Percentiles rank a stretch among this genome's conserved stretches.
phyloP scores from a whole-genome alignment of 2,329 filamentous ascomycete species.

The Lachnellula hyalina region DNA sequence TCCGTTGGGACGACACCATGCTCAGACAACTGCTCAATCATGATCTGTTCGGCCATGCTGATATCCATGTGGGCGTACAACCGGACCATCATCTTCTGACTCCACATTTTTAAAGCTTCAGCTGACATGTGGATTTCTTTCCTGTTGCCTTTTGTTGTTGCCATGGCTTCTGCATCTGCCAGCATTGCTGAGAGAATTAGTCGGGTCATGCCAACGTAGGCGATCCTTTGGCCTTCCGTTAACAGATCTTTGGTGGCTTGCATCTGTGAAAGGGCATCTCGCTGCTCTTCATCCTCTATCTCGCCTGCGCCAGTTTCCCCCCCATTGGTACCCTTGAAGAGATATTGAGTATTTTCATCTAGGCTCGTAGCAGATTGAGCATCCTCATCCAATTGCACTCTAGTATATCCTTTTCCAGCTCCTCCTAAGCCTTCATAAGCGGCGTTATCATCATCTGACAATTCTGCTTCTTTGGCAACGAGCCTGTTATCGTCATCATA shows the following conservation, averaged over 20 bases:
- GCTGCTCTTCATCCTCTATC: slow-evolving; percentile 69
- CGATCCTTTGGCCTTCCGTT: slow-evolving; percentile 91
- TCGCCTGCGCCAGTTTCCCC: slow-evolving; percentile 51
- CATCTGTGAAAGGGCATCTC: slow-evolving; percentile 84
- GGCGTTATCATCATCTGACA: slow-evolving; percentile 61
- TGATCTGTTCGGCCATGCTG: slow-evolving; percentile 82
- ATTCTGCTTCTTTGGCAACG: slow-evolving; percentile 72
- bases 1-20: slow-evolving; percentile 85
- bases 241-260: slow-evolving; percentile 93
- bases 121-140: slow-evolving; percentile 65
- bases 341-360: slow-evolving; percentile 94
- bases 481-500: slow-evolving; percentile 92
- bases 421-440: slow-evolving; percentile 76
- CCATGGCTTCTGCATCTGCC: slow-evolving; percentile 56
- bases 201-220: slow-evolving; percentile 87
- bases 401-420: slow-evolving; percentile 90
- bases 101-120: slow-evolving; percentile 90
- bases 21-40: slow-evolving; percentile 95
- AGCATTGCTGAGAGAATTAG: slow-evolving; percentile 76
- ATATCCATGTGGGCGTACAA: slow-evolving; percentile 97
- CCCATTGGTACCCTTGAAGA: slow-evolving; percentile 71
- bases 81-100: slow-evolving; percentile 95
- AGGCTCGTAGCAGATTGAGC: slow-evolving; percentile 89
- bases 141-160: slow-evolving; percentile 57
- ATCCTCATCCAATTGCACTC: slow-evolving; percentile 93